Conservation (phyloP, 106 monocot species). For the Phalaenopsis equestris region DNA sequence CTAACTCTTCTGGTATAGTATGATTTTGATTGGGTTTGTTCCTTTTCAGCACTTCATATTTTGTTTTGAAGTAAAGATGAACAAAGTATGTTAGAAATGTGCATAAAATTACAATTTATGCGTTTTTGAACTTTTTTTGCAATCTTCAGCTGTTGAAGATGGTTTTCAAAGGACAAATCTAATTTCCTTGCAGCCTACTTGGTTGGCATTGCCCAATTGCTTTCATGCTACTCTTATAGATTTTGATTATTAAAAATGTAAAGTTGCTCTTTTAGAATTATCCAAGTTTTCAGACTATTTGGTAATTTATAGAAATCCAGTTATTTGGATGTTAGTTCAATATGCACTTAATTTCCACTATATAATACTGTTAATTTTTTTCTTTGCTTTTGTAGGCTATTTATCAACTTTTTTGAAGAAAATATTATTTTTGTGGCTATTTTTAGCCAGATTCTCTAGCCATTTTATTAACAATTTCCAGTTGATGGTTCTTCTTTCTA, state of each 20-base stretch:
- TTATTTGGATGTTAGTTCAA: not conserved
- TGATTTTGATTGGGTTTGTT: too few relatives aligned
- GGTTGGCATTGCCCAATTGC: not conserved
- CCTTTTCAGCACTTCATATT: not conserved
- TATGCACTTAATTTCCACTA: not conserved
- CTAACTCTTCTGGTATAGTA: too few relatives aligned
- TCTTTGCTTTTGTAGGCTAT: not conserved
- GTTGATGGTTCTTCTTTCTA: not conserved
- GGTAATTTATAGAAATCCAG: not conserved
- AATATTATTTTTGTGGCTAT: not conserved
- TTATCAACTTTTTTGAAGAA: not conserved
- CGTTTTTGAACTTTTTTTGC: not conserved
- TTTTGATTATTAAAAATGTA: not conserved
- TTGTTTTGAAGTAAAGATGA: not conserved
- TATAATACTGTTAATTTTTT: not conserved
- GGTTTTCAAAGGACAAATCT: not conserved
- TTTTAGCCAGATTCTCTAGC: not conserved
- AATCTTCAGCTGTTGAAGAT: not conserved
- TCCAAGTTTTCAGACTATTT: not conserved
- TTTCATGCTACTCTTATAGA: not conserved
- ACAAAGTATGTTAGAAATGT: not conserved
- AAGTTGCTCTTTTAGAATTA: not conserved
- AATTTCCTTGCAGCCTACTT: not conserved
- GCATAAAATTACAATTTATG: not conserved
- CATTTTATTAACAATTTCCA: not conserved